A percentile compares a stretch with the other conserved stretches of the same genome.
phyloP scores from a whole-genome alignment of 1,284 basidiomycete species.

The Irpex sp. region DNA sequence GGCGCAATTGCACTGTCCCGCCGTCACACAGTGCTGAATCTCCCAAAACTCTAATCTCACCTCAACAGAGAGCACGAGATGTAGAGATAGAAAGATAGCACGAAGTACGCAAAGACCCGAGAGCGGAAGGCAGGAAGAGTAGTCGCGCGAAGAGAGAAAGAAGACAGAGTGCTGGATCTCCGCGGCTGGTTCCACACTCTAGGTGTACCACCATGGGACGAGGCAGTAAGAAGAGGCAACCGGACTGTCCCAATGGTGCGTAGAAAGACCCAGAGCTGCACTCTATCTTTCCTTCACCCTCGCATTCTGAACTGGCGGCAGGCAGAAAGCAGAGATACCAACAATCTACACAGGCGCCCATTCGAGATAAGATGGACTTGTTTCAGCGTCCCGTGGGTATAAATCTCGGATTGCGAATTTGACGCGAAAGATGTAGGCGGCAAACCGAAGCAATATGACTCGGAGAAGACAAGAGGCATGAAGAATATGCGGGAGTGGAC shows the following conservation, averaged over 20 bases:
- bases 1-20: not conserved
- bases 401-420: not conserved
- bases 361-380: not conserved
- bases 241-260: no score
- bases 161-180: not conserved
- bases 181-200: not conserved
- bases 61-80: no score
- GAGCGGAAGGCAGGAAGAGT: not conserved
- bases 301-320: not conserved
- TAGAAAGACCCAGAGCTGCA: not conserved
- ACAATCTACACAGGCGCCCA: slow-evolving; percentile 5
- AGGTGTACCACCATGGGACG: no score
- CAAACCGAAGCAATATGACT: not conserved
- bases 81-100: not conserved
- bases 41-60: not conserved
- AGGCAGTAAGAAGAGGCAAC: no score
- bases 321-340: not conserved
- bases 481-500: not conserved
- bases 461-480: not conserved
- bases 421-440: not conserved
- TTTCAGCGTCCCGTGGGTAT: not conserved
- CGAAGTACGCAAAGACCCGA: not conserved
- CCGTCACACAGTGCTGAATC: not conserved
- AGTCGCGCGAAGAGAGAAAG: not conserved
- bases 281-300: not conserved